Conservation (phyloP, 352 stramenopile genomes). For the Aphanomyces euteiches region DNA sequence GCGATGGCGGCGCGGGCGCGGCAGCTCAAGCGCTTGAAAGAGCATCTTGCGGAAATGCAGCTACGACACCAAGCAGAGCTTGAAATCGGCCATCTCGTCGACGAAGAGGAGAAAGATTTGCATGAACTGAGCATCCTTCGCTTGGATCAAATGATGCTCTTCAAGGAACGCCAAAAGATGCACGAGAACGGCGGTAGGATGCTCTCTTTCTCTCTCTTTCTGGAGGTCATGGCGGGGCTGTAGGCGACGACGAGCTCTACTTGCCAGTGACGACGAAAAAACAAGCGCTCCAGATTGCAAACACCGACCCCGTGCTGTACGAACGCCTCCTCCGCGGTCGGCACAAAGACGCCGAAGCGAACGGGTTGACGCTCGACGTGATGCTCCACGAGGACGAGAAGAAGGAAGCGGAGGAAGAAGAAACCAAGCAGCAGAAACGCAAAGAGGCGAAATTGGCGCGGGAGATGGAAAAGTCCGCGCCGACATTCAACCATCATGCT, state of each 20-base stretch:
- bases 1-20: conserved; percentile 56
- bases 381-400: neutral
- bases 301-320: conserved; percentile 64
- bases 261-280: conserved; percentile 39
- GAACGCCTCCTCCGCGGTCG: conserved; percentile 58
- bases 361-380: conserved; percentile 39
- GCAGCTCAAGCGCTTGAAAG: conserved; percentile 59
- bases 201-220: no score
- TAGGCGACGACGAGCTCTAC: conserved; percentile 28
- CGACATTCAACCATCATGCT: no score
- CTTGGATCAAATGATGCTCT: conserved; percentile 44
- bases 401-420: conserved; percentile 1
- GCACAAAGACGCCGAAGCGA: conserved; percentile 47
- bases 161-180: conserved; percentile 43
- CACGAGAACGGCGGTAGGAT: conserved; percentile 11
- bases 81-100: conserved; percentile 54
- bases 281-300: conserved; percentile 62
- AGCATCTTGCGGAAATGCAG: conserved; percentile 52
- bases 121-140: conserved; percentile 63
- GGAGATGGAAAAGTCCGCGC: no score
- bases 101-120: conserved; percentile 57
- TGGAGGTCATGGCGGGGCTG: neutral
- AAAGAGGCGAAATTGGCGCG: neutral
- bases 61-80: conserved; percentile 59
- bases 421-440: neutral